A percentile compares a stretch with the other conserved stretches of the same genome.
Evolutionary conservation across 371 early-diverging fungal species (phyloP).

Genomic region (Apophysomyces sp.): DNA sequence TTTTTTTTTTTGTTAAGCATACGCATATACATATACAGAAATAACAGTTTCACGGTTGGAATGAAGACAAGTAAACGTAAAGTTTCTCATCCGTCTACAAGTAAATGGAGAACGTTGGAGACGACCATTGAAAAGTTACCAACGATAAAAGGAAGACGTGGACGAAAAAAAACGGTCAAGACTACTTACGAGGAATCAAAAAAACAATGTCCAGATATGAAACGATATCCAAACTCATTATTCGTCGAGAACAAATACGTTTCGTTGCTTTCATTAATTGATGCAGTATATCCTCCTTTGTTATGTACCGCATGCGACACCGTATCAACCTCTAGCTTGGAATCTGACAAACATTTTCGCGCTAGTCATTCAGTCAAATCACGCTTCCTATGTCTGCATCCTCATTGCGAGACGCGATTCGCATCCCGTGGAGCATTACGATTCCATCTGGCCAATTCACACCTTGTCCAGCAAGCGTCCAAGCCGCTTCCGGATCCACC

Average conservation of each 20-base stretch:
- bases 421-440: conserved; percentile 15
- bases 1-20: neutral
- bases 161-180: neutral
- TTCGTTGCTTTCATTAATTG: conserved; percentile 14
- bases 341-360: conserved; percentile 11
- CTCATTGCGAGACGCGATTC: conserved; percentile 18
- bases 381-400: conserved; percentile 17
- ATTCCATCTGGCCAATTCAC: conserved; percentile 18
- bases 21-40: no score
- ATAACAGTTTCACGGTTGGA: neutral
- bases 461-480: conserved; percentile 15
- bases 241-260: conserved; percentile 19
- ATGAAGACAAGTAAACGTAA: neutral
- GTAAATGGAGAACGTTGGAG: neutral
- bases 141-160: neutral
- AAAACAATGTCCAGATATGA: neutral
- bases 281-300: conserved; percentile 20
- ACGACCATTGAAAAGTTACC: neutral
- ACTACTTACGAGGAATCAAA: neutral
- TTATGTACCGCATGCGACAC: conserved; percentile 16
- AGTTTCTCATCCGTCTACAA: neutral
- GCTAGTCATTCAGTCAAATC: conserved; percentile 4
- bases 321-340: neutral
- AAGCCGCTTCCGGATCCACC: conserved; percentile 4
- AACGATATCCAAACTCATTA: conserved; percentile 12